Conservation (phyloP, 208 protist species). For the Strigomonas culicis region DNA sequence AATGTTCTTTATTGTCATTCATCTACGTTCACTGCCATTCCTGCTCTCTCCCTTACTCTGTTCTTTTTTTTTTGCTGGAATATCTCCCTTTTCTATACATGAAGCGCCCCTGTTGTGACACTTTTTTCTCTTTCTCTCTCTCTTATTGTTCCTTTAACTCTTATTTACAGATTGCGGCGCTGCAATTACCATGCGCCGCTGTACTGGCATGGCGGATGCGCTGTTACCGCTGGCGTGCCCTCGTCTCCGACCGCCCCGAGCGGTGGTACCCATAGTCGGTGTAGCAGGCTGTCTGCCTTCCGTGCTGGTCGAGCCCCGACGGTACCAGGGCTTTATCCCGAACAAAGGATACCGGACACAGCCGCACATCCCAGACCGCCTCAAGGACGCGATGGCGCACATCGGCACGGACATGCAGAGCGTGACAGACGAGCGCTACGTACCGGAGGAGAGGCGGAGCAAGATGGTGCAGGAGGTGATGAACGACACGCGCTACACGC, state of each 20-base stretch:
- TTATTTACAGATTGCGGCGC: not conserved
- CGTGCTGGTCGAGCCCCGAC: too few species aligned
- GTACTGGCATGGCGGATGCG: not conserved
- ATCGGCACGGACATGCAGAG: conserved; percentile 52
- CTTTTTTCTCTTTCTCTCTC: not conserved
- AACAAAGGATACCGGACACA: conserved; percentile 82
- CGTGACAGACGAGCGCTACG: conserved; percentile 45
- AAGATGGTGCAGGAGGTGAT: conserved; percentile 64
- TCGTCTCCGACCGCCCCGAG: too few species aligned
- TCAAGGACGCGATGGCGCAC: conserved; percentile 71
- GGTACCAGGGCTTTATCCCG: conserved; percentile 31
- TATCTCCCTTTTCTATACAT: too few species aligned
- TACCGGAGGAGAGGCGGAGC: conserved; percentile 71
- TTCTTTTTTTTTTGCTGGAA: too few species aligned
- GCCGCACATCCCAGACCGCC: conserved; percentile 66
- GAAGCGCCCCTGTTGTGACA: too few species aligned
- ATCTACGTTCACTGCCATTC: too few species aligned
- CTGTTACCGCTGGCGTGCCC: not conserved
- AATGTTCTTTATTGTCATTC: too few species aligned
- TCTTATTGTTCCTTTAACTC: conserved; percentile 8
- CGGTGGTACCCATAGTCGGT: too few species aligned
- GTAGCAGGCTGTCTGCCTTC: too few species aligned
- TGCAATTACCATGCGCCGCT: too few species aligned
- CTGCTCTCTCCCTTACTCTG: too few species aligned
- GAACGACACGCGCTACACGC: conserved; percentile 51